phyloP scores from a whole-genome alignment of 2,329 filamentous ascomycete species.

The Fusarium annulatum region DNA sequence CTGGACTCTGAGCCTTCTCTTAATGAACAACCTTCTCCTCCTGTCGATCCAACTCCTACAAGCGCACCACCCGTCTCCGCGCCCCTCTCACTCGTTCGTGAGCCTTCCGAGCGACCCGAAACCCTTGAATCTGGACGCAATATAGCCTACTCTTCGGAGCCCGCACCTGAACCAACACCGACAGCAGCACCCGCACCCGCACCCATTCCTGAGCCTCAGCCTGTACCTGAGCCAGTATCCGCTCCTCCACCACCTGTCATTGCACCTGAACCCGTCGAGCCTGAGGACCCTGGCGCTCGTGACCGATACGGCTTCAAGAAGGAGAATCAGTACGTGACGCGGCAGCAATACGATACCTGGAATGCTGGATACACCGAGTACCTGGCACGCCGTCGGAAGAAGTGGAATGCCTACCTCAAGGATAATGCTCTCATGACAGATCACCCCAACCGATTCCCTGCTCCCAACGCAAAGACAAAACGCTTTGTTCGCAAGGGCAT shows the following conservation, averaged over 20 bases:
- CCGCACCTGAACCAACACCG: slow-evolving; percentile 35
- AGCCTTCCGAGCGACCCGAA: slow-evolving; percentile 25
- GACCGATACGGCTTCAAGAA: slow-evolving; percentile 96
- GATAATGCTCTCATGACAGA: slow-evolving; percentile 79
- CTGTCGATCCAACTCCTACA: slow-evolving; percentile 7
- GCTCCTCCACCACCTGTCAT: slow-evolving; percentile 44
- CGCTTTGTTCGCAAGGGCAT: slow-evolving; percentile 93
- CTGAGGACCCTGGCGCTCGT: slow-evolving; percentile 65
- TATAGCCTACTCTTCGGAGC: slow-evolving; percentile 16
- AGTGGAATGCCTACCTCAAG: slow-evolving; percentile 83
- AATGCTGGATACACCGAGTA: slow-evolving; percentile 79
- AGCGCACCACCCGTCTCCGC: slow-evolving; percentile 16
- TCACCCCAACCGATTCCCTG: slow-evolving; percentile 80
- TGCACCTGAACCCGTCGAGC: slow-evolving; percentile 47
- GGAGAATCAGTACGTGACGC: slow-evolving; percentile 79
- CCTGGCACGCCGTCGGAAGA: slow-evolving; percentile 77
- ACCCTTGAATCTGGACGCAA: slow-evolving; percentile 26
- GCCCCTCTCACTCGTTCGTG: slow-evolving; percentile 31
- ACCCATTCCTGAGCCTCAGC: slow-evolving; percentile 41
- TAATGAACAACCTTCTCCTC: slow-evolving; percentile 38
- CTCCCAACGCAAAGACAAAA: slow-evolving; percentile 84
- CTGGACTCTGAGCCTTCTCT: slow-evolving; percentile 52
- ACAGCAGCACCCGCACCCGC: slow-evolving; percentile 39
- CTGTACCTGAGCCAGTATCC: slow-evolving; percentile 19
- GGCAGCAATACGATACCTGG: slow-evolving; percentile 86